A percentile compares a stretch with the other conserved stretches of the same genome.
phyloP scores from a whole-genome alignment of 257 asterid species.

The Fraxinus pennsylvanica region DNA sequence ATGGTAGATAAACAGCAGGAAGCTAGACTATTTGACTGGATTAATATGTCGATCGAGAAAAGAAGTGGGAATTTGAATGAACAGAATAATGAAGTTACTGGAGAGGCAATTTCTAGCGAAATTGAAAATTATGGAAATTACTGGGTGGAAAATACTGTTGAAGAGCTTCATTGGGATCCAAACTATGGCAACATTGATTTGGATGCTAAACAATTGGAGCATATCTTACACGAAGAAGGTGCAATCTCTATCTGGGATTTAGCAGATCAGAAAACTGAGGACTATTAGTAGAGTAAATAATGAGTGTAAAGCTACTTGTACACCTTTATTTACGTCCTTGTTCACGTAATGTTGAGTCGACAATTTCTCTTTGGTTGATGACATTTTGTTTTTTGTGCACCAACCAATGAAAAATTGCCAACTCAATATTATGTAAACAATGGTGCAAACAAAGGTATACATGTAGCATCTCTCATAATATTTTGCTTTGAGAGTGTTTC shows the following conservation, averaged over 20 bases:
- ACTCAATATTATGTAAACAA: too few species aligned
- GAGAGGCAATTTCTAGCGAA: background rate
- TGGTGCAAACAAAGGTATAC: too few species aligned
- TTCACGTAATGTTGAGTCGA: too few species aligned
- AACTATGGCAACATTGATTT: slow-evolving; percentile 13
- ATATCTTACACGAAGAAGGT: slow-evolving; percentile 25
- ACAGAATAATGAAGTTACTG: slow-evolving; percentile 1
- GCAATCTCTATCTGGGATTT: slow-evolving; percentile 57
- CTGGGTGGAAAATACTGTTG: slow-evolving; percentile 35
- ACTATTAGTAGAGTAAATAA: background rate
- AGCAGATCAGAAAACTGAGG: slow-evolving; percentile 29
- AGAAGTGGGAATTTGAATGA: background rate
- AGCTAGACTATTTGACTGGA: slow-evolving; percentile 26
- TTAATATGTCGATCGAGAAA: slow-evolving; percentile 23
- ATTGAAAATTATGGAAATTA: slow-evolving; percentile 20
- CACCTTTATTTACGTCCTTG: too few species aligned
- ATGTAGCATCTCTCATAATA: too few species aligned
- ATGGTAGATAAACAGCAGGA: background rate
- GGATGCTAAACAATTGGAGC: slow-evolving; percentile 24
- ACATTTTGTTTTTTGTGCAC: too few species aligned
- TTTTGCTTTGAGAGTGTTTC: background rate
- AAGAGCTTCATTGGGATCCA: slow-evolving; percentile 27
- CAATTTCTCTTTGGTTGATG: too few species aligned
- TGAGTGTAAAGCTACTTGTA: too few species aligned
- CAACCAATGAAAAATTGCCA: too few species aligned